Evolutionary conservation across 164 flowering plant genomes (phyloP).

Genomic region (Sextonia rubra): DNA sequence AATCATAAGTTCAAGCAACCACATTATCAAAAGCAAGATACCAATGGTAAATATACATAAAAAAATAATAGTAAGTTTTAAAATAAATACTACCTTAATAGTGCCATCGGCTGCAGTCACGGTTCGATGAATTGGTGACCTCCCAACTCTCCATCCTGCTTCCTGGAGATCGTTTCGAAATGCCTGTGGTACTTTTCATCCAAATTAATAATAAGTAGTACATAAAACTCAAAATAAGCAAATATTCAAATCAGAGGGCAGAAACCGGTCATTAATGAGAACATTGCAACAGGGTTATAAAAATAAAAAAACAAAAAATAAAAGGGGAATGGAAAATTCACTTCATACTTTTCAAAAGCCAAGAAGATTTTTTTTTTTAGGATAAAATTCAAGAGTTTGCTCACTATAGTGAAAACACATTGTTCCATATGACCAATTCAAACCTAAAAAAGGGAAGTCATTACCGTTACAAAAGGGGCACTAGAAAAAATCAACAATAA

Average conservation of each 20-base stretch:
- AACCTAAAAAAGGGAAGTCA: neutral
- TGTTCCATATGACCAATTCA: neutral
- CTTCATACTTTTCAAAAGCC: no score
- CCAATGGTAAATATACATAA: neutral
- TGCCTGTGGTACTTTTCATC: constrained; percentile 70
- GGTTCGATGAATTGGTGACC: constrained; percentile 60
- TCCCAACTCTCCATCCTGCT: constrained; percentile 89
- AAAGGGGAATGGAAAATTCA: no score
- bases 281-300: neutral
- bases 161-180: constrained; percentile 75
- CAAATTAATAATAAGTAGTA: neutral
- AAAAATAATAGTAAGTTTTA: neutral
- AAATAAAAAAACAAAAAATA: no score
- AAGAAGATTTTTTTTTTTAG: no score
- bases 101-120: constrained; percentile 96
- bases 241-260: neutral
- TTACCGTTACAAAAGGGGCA: neutral
- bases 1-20: neutral
- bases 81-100: constrained; percentile 47
- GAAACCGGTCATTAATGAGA: neutral
- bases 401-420: neutral
- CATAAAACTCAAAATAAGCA: neutral
- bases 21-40: neutral
- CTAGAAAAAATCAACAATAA: neutral
- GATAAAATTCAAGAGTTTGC: no score